phyloP scores from a whole-genome alignment of 2,329 filamentous ascomycete genomes.

The Periglandula ipomoeae region DNA sequence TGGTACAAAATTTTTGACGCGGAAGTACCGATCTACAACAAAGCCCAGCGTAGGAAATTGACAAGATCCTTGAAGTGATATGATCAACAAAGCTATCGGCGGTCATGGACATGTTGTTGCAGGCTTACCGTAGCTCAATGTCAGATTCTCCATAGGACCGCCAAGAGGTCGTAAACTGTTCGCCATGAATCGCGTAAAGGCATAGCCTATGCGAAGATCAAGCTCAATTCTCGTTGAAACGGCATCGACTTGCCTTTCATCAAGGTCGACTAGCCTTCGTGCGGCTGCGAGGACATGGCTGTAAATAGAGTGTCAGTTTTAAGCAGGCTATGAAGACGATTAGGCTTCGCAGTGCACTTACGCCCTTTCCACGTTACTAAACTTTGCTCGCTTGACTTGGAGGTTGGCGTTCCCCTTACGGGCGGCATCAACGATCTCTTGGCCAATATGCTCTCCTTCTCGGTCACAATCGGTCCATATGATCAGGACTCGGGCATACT shows the following conservation, averaged over 20 bases:
- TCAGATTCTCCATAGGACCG: slow-evolving; percentile 51
- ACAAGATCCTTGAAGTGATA: slow-evolving; percentile 58
- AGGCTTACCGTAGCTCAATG: slow-evolving; percentile 70
- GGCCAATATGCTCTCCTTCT: slow-evolving; percentile 92
- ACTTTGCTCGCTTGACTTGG: slow-evolving; percentile 75
- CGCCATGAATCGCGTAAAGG: slow-evolving; percentile 84
- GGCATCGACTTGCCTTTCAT: slow-evolving; percentile 78
- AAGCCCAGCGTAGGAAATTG: slow-evolving; percentile 97
- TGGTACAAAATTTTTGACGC: slow-evolving; percentile 86
- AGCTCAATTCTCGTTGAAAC: slow-evolving; percentile 85
- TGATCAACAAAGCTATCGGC: neutral
- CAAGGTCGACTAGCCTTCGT: slow-evolving; percentile 63
- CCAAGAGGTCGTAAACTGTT: slow-evolving; percentile 66
- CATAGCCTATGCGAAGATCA: slow-evolving; percentile 83
- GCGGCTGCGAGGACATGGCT: slow-evolving; percentile 85
- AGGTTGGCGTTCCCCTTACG: slow-evolving; percentile 62
- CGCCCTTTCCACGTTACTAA: slow-evolving; percentile 93
- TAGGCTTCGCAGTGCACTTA: slow-evolving; percentile 30
- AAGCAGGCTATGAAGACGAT: slow-evolving; percentile 1
- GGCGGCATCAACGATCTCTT: slow-evolving; percentile 80
- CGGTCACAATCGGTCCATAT: slow-evolving; percentile 99
- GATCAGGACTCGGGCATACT: slow-evolving; percentile 63
- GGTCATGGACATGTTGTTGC: neutral
- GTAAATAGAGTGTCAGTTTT: slow-evolving; percentile 8
- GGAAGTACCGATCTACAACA: slow-evolving; percentile 91